Conservation (phyloP, 2,329 filamentous ascomycete genomes). For the Setomelanomma holmii region DNA sequence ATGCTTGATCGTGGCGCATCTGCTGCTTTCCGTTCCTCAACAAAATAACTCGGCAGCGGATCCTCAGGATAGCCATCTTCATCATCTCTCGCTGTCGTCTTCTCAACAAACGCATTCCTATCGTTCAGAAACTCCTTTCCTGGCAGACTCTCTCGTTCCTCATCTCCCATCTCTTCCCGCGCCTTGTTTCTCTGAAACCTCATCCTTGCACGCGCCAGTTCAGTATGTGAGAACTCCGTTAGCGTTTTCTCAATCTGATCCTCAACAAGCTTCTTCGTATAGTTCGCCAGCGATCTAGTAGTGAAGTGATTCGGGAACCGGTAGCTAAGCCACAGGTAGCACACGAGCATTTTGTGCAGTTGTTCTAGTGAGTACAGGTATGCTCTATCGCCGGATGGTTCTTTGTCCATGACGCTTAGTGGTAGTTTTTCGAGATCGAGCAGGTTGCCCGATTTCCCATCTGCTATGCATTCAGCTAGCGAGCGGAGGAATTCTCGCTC, state of each 20-base stretch:
- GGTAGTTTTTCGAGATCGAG: conserved; percentile 74
- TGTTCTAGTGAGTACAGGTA: conserved; percentile 75
- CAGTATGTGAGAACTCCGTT: conserved; percentile 60
- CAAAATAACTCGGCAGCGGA: background rate
- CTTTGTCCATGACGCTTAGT: conserved; percentile 73
- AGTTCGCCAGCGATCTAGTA: conserved; percentile 76
- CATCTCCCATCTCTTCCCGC: conserved; percentile 7
- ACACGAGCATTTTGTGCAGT: conserved; percentile 80
- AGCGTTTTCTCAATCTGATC: conserved; percentile 73
- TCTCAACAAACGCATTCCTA: conserved; percentile 6
- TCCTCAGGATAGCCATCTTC: conserved; percentile 27
- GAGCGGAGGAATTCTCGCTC: conserved; percentile 62
- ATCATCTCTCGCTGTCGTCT: conserved; percentile 15
- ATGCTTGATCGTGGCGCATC: conserved; percentile 5
- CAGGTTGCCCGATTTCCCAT: conserved; percentile 70
- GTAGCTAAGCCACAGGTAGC: conserved; percentile 94
- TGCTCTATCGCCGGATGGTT: conserved; percentile 52
- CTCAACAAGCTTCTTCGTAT: conserved; percentile 81
- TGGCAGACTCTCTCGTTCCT: conserved; percentile 10
- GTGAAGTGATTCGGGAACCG: conserved; percentile 82
- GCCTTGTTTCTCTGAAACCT: conserved; percentile 10
- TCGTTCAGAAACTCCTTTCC: conserved; percentile 22
- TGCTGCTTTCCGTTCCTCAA: background rate
- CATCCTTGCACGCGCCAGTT: conserved; percentile 12
- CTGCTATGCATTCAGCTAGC: conserved; percentile 73